These are phyloP conservation scores for Paramecium primaurelia DNA, from an alignment of 73 alveolate species.

Conservation along the genomic window DNA sequence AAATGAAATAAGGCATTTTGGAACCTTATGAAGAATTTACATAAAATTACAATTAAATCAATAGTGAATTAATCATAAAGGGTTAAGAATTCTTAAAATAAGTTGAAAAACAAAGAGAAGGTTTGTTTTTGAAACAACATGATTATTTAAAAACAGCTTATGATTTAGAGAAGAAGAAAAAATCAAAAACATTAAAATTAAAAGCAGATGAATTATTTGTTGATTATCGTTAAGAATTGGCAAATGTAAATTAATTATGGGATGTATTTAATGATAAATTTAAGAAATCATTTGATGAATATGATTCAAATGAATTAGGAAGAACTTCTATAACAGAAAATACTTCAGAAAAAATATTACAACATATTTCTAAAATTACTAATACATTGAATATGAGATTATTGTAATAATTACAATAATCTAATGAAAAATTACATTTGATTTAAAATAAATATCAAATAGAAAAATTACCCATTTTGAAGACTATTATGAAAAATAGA, in stretches of 20 bases:
- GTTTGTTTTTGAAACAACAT: background rate
- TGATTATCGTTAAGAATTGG: background rate
- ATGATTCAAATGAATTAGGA: constrained; percentile 22
- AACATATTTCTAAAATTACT: background rate
- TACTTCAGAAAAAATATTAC: background rate
- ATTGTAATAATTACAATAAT: background rate
- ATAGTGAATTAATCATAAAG: background rate
- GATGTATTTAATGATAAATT: background rate
- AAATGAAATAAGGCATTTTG: background rate
- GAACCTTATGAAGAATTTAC: background rate
- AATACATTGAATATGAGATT: background rate
- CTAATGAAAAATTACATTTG: background rate
- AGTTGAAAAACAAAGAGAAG: background rate
- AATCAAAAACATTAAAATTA: background rate
- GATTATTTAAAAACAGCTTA: constrained; percentile 33
- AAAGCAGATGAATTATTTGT: constrained; percentile 46
- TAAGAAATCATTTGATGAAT: constrained; percentile 9
- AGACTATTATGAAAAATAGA: background rate
- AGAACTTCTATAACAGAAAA: background rate
- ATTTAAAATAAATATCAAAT: background rate
- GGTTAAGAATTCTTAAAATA: background rate
- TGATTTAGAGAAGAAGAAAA: constrained; percentile 10
- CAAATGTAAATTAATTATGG: background rate
- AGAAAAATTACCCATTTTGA: background rate
- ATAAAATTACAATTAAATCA: background rate